Base-by-base conservation (phyloP, 768 basidiomycete species). In the Naganishia antarctica region DNA sequence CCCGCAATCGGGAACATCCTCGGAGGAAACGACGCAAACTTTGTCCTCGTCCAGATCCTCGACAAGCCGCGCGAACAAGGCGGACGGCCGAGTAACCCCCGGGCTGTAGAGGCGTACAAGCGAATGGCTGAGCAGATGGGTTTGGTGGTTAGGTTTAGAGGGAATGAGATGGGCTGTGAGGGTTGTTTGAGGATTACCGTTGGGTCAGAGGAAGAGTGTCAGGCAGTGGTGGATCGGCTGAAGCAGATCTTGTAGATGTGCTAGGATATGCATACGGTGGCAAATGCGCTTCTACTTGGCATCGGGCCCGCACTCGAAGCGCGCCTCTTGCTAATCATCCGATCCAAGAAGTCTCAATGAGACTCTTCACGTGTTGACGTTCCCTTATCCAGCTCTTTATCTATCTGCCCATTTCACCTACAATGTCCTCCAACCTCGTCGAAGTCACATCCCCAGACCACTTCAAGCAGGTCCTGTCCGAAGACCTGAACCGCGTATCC, bases 171-270 rank as follows among this genome's bases (percentile, higher is more conserved):
- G 11, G 94, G 96, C 0, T 99, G 96, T 69, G 80, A 81, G 32
- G 96, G 86, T 0, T 94, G 91, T 73, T 71, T 98, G 78, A 80
- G 96, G 63, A 87, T 98, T 8, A 97, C 94, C 3, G 81, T 98
- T 13, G 96, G 96, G 0, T 89, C 85, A 7, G 83, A 83, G 63
- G 84, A 83, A 64, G 96, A 99, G 80, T 94, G 89, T 69, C 77
- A 72, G 70, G 77, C 78, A 13, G 78, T 87, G 32, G 49, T 94
- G 37, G 70, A 79, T 69, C 82, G 82, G 76, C 70, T 96, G 50
- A 78, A 40, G 31, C 41, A 63, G 61, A 53, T 63, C 16, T 49
- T 67, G 53, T 57, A 57, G 34, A 34, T 37, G 34, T 15, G 53
- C 18, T n/a, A 21, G n/a, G 15, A 34, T 51, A 37, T 57, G 18